Evolutionary conservation across 73 alveolate species (phyloP).

Genomic region (Blepharisma stoltei): DNA sequence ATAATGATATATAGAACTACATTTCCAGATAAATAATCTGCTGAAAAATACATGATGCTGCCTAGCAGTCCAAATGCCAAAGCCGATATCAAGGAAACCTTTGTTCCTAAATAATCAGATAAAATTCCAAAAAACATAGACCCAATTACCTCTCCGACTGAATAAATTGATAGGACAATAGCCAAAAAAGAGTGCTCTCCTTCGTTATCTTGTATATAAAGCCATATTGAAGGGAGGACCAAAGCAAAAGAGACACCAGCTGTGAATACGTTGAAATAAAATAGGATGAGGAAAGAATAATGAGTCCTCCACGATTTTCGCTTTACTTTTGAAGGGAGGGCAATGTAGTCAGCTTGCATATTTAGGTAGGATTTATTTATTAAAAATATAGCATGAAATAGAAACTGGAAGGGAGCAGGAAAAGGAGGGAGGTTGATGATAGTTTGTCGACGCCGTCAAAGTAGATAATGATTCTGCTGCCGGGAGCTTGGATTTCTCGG

Average conservation of each 20-base stretch:
- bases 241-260: slow-evolving; percentile 61
- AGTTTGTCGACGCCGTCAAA: neutral
- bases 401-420: too few species aligned
- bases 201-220: slow-evolving; percentile 54
- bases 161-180: slow-evolving; percentile 72
- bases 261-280: slow-evolving; percentile 6
- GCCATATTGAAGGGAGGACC: slow-evolving; percentile 56
- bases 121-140: slow-evolving; percentile 78
- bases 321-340: too few species aligned
- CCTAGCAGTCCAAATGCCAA: slow-evolving; percentile 76
- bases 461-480: neutral
- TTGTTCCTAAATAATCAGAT: slow-evolving; percentile 62
- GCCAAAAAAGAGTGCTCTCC: slow-evolving; percentile 93
- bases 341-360: too few species aligned
- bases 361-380: too few species aligned
- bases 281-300: neutral
- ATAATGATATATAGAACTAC: neutral
- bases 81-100: slow-evolving; percentile 65
- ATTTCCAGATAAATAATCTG: neutral
- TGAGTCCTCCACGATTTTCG: slow-evolving; percentile 26
- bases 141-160: slow-evolving; percentile 59
- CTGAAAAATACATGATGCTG: neutral
- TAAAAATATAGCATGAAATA: too few species aligned
- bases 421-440: too few species aligned
- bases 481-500: slow-evolving; percentile 25